These are phyloP conservation scores for Phlebopus sp. DNA, from an alignment of 1,284 basidiomycete genomes.

Conservation along the genomic window DNA sequence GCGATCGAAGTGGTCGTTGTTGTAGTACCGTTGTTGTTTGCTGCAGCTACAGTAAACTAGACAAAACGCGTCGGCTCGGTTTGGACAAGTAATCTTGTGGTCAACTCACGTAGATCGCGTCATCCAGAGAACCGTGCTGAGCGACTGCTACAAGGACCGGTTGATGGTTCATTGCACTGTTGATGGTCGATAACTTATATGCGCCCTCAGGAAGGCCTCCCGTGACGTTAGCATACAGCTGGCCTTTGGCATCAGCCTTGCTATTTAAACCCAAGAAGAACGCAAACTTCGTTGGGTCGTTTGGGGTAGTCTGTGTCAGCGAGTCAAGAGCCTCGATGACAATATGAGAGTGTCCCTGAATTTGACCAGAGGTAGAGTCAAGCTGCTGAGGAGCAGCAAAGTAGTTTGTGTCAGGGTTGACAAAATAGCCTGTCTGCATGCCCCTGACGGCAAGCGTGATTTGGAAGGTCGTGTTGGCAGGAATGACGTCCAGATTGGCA, in stretches of 20 bases:
- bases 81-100: neutral
- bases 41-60: conserved; percentile 49
- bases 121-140: conserved; percentile 62
- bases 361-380: conserved; percentile 46
- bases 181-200: conserved; percentile 56
- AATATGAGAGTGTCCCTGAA: conserved; percentile 64
- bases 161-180: conserved; percentile 59
- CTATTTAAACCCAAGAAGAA: conserved; percentile 70
- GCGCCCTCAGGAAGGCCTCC: conserved; percentile 56
- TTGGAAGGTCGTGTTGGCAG: conserved; percentile 45
- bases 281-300: conserved; percentile 56
- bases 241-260: conserved; percentile 44
- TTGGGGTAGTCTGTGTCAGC: conserved; percentile 50
- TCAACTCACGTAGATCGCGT: conserved; percentile 56
- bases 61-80: conserved; percentile 7
- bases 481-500: conserved; percentile 41
- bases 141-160: conserved; percentile 52
- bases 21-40: conserved; percentile 20
- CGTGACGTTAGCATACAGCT: conserved; percentile 54
- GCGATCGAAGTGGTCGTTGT: conserved; percentile 16
- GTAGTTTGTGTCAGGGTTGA: conserved; percentile 54
- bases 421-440: conserved; percentile 52
- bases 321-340: conserved; percentile 57
- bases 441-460: conserved; percentile 45
- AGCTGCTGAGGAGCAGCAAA: conserved; percentile 58